Evolutionary conservation across 352 stramenopile genomes (phyloP).

Genomic region (Phytophthora pini): DNA sequence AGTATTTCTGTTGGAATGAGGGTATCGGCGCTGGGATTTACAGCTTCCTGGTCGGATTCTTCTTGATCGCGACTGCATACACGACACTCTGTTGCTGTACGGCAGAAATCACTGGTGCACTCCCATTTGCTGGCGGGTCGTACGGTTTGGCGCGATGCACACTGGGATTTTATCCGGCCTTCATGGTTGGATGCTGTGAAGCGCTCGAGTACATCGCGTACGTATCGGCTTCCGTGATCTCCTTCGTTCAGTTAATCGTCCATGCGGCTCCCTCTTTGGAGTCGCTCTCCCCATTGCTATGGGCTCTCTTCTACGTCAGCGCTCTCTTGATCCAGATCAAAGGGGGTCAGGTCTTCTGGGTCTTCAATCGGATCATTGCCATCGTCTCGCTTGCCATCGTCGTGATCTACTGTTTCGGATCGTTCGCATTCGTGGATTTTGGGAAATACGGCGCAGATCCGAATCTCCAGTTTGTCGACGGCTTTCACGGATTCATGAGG

Average conservation of each 20-base stretch:
- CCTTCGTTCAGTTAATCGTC: conserved; percentile 45
- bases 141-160: conserved; percentile 47
- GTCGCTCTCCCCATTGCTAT: conserved; percentile 26
- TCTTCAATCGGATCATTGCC: conserved; percentile 45
- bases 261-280: conserved; percentile 16
- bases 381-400: conserved; percentile 38
- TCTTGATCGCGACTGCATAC: conserved; percentile 40
- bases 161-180: conserved; percentile 43
- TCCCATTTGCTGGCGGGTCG: conserved; percentile 43
- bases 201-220: conserved; percentile 55
- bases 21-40: conserved; percentile 37
- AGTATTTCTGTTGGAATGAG: conserved; percentile 55
- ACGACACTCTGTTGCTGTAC: conserved; percentile 40
- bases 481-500: conserved; percentile 42
- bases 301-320: conserved; percentile 38
- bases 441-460: conserved; percentile 13
- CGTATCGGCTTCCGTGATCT: conserved; percentile 38
- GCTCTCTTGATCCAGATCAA: conserved; percentile 39
- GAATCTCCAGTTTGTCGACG: conserved; percentile 23
- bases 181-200: conserved; percentile 45
- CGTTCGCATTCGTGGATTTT: conserved; percentile 35
- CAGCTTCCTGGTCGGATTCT: conserved; percentile 36
- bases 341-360: conserved; percentile 45
- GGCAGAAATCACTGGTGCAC: conserved; percentile 37
- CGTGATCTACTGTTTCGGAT: conserved; percentile 45